Conservation (phyloP, 148 eudicot species). For the Salicornia ramosissima region DNA sequence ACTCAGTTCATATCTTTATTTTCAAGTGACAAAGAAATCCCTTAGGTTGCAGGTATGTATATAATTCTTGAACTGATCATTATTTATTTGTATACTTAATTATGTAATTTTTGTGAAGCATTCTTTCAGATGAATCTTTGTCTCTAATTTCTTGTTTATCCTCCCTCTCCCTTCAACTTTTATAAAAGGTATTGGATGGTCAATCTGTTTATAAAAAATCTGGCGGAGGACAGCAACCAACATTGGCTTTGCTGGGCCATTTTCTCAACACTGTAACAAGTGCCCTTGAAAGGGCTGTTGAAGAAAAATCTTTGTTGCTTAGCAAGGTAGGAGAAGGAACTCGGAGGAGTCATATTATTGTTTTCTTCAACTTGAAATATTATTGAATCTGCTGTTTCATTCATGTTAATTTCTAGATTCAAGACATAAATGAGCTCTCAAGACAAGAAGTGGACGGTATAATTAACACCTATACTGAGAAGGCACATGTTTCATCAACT, state of each 20-base stretch:
- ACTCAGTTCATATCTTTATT: conserved; percentile 88
- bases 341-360: background rate
- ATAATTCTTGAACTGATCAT: background rate
- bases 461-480: conserved; percentile 49
- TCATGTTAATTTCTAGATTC: conserved; percentile 48
- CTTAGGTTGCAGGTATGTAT: conserved; percentile 63
- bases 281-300: conserved; percentile 79
- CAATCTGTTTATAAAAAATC: conserved; percentile 39
- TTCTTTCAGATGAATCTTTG: background rate
- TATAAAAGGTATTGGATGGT: conserved; percentile 53
- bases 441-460: conserved; percentile 96
- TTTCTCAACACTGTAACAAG: conserved; percentile 56
- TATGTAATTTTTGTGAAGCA: background rate
- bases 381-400: conserved; percentile 9
- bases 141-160: background rate
- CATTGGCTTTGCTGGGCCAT: conserved; percentile 50
- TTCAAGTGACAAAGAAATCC: conserved; percentile 71
- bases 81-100: background rate
- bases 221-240: conserved; percentile 65
- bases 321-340: conserved; percentile 53
- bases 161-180: background rate
- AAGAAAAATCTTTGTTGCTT: conserved; percentile 73
- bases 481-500: conserved; percentile 51
- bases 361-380: conserved; percentile 11
- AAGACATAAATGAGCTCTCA: conserved; percentile 89